These are phyloP conservation scores for Heliamphora pulchella DNA, from an alignment of 179 eudicot genomes.

Conservation along the genomic window DNA sequence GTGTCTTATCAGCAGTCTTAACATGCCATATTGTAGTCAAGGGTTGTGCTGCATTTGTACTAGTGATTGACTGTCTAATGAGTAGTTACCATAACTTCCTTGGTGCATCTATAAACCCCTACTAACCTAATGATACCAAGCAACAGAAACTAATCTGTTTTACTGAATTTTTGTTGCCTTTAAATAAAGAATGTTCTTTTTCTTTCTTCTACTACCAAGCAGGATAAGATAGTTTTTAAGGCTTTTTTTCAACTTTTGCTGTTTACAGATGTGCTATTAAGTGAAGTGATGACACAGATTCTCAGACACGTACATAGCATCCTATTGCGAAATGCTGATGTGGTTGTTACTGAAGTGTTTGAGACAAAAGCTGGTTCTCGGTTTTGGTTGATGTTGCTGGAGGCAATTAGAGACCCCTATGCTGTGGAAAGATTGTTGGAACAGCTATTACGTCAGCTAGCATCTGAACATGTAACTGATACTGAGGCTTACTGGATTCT, in stretches of 20 bases:
- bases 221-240: neutral
- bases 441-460: conserved; percentile 58
- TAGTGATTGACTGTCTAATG: neutral
- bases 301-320: conserved; percentile 41
- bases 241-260: neutral
- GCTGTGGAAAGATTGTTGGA: conserved; percentile 75
- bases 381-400: conserved; percentile 67
- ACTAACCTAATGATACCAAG: conserved; percentile 1
- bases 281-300: conserved; percentile 44
- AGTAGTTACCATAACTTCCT: neutral
- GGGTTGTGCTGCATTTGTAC: neutral
- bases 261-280: conserved; percentile 60
- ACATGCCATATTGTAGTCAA: neutral
- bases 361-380: conserved; percentile 37
- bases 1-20: conserved; percentile 10
- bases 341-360: conserved; percentile 29
- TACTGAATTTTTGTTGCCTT: neutral
- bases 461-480: conserved; percentile 41
- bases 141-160: neutral
- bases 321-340: conserved; percentile 27
- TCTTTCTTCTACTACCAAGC: neutral
- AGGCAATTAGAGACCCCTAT: conserved; percentile 64
- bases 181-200: neutral
- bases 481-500: conserved; percentile 82
- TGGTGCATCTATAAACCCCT: neutral